A percentile compares a stretch with the other conserved stretches of the same genome.
Conservation (phyloP, 2,329 filamentous ascomycete species). For the Cladosporium colombiae region DNA sequence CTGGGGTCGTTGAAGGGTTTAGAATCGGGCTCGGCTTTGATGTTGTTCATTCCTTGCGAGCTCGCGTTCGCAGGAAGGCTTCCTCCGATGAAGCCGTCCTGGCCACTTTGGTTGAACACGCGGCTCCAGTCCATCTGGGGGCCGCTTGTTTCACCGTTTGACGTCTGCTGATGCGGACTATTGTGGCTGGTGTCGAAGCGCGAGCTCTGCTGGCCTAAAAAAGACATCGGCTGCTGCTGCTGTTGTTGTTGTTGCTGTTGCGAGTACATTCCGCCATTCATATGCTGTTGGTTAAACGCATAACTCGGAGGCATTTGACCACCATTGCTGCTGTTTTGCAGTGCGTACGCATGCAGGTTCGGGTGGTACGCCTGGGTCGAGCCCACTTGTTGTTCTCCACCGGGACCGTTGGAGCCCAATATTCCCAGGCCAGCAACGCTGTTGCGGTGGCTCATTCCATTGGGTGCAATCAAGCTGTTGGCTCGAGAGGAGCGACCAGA, state of each 20-base stretch:
- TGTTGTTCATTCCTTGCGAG: constrained; percentile 36
- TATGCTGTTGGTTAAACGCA: constrained; percentile 32
- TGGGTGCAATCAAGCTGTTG: constrained; percentile 51
- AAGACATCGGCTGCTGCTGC: constrained; percentile 37
- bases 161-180: constrained; percentile 33
- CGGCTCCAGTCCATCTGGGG: constrained; percentile 46
- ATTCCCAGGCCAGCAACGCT: constrained; percentile 37
- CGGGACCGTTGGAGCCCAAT: constrained; percentile 32
- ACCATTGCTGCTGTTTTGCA: constrained; percentile 36
- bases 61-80: constrained; percentile 49
- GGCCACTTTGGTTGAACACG: constrained; percentile 47
- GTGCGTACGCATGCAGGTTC: constrained; percentile 36
- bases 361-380: constrained; percentile 34
- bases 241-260: constrained; percentile 27
- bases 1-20: constrained; percentile 46
- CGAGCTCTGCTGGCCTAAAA: constrained; percentile 42
- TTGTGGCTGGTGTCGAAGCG: constrained; percentile 40
- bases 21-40: constrained; percentile 49
- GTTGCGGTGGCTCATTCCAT: constrained; percentile 36
- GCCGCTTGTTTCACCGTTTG: constrained; percentile 35
- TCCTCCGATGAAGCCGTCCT: constrained; percentile 49
- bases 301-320: constrained; percentile 35
- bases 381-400: constrained; percentile 31
- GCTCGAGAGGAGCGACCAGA: constrained; percentile 51
- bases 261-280: constrained; percentile 36